Base-by-base conservation (phyloP, 495 filamentous ascomycete genomes). In the Aspergillus hancockii region DNA sequence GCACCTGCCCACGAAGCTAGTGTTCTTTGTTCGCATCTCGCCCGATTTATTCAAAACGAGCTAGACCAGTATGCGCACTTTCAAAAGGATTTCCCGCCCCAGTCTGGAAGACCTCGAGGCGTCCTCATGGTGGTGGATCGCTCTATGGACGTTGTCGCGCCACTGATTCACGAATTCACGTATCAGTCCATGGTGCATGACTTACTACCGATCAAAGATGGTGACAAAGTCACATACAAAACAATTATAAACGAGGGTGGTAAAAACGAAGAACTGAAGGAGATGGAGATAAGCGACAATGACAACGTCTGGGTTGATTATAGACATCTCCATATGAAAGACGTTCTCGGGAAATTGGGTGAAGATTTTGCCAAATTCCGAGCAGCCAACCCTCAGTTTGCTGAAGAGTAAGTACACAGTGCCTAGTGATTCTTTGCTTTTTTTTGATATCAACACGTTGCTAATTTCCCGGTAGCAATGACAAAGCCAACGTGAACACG, bases 121-220 rank as follows among this genome's bases (percentile, higher is more conserved):
- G 84, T 92, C 8, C 80, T 98, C 2, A 79, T 96, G 62, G 89
- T 98, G 52, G 88, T 90, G 1, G 94, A 98, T 75, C 84, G 94
- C 55, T 90, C 92, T 12, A 91, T 98, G 88, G 94, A 98, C 69
- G 66, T 97, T 1, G 85, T 87, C 68, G 83, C 94, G 18, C 95
- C 94, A 7, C 67, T 97, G 10, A 55, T 98, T 10, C 94, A 98
- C 72, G 94, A 98, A 66, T 98, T 98, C 67, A 98, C 95, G 10
- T 98, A 97, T 69, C 94, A 98, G 72, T 91, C 93, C 28, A 98
- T 98, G 93, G 92, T 90, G 18, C 90, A 96, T 68, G 94, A 98
- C 71, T 72, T 98, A 25, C 76, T 98, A 7, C 89, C 88, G 0
- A 89, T 98, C 52, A 85, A 89, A 57, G 94, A 98, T 55, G 85